phyloP scores from a whole-genome alignment of 331 rosid species.

The Spiraea crenata region DNA sequence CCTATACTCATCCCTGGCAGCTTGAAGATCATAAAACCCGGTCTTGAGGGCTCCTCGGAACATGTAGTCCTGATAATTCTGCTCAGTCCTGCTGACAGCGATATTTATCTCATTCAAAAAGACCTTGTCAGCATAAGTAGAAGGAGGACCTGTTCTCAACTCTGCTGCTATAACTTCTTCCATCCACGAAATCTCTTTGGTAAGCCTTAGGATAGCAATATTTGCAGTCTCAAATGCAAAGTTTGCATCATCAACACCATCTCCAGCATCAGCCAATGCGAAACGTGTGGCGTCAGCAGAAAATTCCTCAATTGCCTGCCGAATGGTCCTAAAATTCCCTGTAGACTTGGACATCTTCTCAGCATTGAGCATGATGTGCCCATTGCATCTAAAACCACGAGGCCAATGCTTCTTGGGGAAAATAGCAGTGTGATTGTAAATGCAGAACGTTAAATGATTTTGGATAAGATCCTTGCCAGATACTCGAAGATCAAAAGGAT shows the following conservation, averaged over 20 bases:
- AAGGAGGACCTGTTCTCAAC: slow-evolving; percentile 79
- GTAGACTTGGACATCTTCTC: slow-evolving; percentile 94
- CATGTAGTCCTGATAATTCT: slow-evolving; percentile 67
- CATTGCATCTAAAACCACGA: slow-evolving; percentile 84
- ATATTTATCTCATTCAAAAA: slow-evolving; percentile 86
- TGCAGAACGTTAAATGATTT: slow-evolving; percentile 84
- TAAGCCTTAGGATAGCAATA: slow-evolving; percentile 81
- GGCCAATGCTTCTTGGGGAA: slow-evolving; percentile 78
- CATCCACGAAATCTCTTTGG: slow-evolving; percentile 86
- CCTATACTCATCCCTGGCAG: slow-evolving; percentile 90
- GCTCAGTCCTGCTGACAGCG: slow-evolving; percentile 71
- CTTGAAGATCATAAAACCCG: slow-evolving; percentile 89
- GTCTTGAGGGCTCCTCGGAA: slow-evolving; percentile 86
- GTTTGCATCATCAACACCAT: slow-evolving; percentile 96
- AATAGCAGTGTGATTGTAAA: slow-evolving; percentile 85
- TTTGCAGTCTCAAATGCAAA: slow-evolving; percentile 87
- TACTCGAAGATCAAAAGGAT: slow-evolving; percentile 89
- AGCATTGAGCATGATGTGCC: slow-evolving; percentile 86
- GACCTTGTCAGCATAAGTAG: slow-evolving; percentile 84
- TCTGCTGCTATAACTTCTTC: slow-evolving; percentile 74
- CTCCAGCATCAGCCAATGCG: slow-evolving; percentile 97
- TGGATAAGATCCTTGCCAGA: slow-evolving; percentile 95
- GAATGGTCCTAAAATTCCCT: slow-evolving; percentile 82
- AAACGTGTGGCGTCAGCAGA: slow-evolving; percentile 92
- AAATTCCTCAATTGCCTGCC: slow-evolving; percentile 85